These are phyloP conservation scores for Penicillium verhagenii DNA, from an alignment of 495 filamentous ascomycete genomes.

Conservation along the genomic window DNA sequence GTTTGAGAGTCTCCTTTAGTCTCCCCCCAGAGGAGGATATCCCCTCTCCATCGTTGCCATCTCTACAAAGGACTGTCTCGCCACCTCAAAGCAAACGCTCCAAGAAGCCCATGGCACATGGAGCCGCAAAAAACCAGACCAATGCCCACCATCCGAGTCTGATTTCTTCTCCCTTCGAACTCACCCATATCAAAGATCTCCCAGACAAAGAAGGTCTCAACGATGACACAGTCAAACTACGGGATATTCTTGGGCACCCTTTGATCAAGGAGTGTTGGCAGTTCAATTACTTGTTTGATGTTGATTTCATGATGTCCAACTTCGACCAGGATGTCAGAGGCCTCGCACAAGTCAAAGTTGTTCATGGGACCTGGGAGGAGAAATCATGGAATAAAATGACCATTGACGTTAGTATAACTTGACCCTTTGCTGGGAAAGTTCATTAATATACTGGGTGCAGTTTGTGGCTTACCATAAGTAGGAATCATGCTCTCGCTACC, in stretches of 20 bases:
- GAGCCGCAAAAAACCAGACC: background rate
- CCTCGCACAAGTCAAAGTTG: constrained; percentile 67
- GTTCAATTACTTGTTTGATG: constrained; percentile 84
- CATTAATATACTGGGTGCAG: background rate
- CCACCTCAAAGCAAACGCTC: constrained; percentile 25
- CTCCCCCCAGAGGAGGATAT: background rate
- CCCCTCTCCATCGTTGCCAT: constrained; percentile 18
- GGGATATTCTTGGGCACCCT: constrained; percentile 76
- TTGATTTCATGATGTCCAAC: constrained; percentile 68
- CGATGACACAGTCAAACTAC: constrained; percentile 63
- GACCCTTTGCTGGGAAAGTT: background rate
- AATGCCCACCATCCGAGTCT: background rate
- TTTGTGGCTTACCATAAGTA: constrained; percentile 14
- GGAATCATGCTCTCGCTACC: constrained; percentile 60
- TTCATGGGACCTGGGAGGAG: constrained; percentile 86
- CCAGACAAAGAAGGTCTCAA: constrained; percentile 54
- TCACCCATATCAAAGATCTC: constrained; percentile 70
- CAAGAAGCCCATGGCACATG: background rate
- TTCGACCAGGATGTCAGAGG: constrained; percentile 70
- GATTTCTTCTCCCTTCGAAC: constrained; percentile 65
- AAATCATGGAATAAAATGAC: constrained; percentile 60
- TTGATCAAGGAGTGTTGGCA: constrained; percentile 85
- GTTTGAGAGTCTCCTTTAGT: constrained; percentile 13
- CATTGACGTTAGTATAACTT: constrained; percentile 56
- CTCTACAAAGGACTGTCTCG: constrained; percentile 36